These are phyloP conservation scores for Gyromitra esculenta DNA, from an alignment of 2,329 filamentous ascomycete species.

Conservation along the genomic window DNA sequence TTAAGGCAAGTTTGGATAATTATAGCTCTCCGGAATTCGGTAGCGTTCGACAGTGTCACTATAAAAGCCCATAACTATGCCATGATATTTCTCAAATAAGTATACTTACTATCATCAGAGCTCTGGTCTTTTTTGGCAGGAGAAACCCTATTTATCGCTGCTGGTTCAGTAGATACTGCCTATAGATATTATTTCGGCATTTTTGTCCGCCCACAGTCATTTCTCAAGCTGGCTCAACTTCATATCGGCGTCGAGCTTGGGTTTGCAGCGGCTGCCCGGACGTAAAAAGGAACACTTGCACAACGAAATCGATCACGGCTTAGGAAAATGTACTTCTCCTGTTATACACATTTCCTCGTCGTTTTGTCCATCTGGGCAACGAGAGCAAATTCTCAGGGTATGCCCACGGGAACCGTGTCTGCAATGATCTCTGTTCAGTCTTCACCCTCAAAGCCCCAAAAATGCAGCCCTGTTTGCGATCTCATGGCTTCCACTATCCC, in stretches of 20 bases:
- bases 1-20: not conserved
- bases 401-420: constrained; percentile 13
- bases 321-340: not conserved
- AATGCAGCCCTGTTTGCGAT: constrained; percentile 16
- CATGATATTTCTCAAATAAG: not conserved
- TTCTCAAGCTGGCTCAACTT: not conserved
- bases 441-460: not conserved
- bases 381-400: not conserved
- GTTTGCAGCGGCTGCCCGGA: not conserved
- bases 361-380: not conserved
- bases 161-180: constrained; percentile 31
- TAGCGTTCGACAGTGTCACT: not conserved
- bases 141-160: constrained; percentile 22
- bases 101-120: not conserved
- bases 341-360: not conserved
- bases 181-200: not conserved
- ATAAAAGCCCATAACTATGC: not conserved
- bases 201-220: not conserved
- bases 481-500: constrained; percentile 18
- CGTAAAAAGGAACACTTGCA: not conserved
- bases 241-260: not conserved
- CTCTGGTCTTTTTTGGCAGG: not conserved
- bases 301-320: not conserved
- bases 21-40: not conserved
- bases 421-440: constrained; percentile 15